These are phyloP conservation scores for Pseudodiploospora longispora DNA, from an alignment of 2,329 filamentous ascomycete genomes.

Conservation along the genomic window DNA sequence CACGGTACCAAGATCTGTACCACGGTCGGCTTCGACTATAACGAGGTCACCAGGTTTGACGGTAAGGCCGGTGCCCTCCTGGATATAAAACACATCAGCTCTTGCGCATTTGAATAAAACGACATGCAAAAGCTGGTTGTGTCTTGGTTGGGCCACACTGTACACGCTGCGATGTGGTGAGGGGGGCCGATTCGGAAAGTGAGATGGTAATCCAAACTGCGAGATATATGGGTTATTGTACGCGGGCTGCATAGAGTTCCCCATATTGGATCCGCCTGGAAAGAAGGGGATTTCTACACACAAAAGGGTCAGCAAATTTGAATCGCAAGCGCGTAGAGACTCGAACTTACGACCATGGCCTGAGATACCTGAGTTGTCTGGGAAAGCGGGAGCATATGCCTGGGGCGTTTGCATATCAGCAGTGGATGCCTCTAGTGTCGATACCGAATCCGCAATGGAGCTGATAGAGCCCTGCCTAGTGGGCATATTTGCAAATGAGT, in stretches of 20 bases:
- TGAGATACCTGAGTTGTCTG: conserved; percentile 29
- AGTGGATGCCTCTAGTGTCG: conserved; percentile 37
- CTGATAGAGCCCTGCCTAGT: conserved; percentile 57
- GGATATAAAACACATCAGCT: conserved; percentile 94
- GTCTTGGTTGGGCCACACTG: conserved; percentile 50
- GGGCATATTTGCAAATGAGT: conserved; percentile 68
- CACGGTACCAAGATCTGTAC: conserved; percentile 90
- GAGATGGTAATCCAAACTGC: conserved; percentile 35
- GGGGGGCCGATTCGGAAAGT: conserved; percentile 42
- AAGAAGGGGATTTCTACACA: conserved; percentile 17
- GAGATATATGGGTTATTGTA: conserved; percentile 36
- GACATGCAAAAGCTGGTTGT: conserved; percentile 70
- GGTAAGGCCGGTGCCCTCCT: conserved; percentile 86
- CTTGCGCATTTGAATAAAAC: conserved; percentile 95
- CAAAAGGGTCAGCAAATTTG: conserved; percentile 1
- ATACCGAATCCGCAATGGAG: conserved; percentile 46
- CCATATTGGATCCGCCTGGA: conserved; percentile 12
- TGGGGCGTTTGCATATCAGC: conserved; percentile 36
- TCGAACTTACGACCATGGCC: conserved; percentile 32
- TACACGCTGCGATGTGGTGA: conserved; percentile 58
- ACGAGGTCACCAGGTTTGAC: conserved; percentile 90
- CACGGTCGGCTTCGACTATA: conserved; percentile 94
- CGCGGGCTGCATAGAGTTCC: conserved; percentile 18
- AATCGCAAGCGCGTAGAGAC: conserved; percentile 1
- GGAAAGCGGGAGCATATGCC: conserved; percentile 33